Base-by-base conservation (phyloP, 176 grass and related monocot genomes). In the Pontederia crassipes region DNA sequence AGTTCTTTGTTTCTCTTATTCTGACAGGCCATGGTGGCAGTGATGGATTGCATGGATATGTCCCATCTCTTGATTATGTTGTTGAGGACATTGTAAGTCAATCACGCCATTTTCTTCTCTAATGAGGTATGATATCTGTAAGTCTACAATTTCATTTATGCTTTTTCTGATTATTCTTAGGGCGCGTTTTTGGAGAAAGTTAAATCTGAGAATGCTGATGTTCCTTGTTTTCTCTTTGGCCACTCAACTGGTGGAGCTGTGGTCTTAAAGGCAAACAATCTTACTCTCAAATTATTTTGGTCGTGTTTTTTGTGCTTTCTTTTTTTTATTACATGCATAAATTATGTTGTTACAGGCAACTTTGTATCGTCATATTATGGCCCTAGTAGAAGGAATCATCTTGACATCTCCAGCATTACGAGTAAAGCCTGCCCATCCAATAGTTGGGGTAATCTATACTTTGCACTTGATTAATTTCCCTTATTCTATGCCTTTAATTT, bases 41-140 rank as follows among this genome's bases (percentile, higher is more conserved):
- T 52, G 93, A 98, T 72, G 93, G 93, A 66, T 69, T 98, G 49
- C 93, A 98, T 69, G 93, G 93, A 62, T 98, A 98, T 68, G 93
- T 98, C 18, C 93, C 93, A 75, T 92, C 87, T 61, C 61, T 98
- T 28, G 79, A 98, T 80, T 88, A 89, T 74, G 84, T 98, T 32
- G 63, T 98, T 5, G 79, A 98, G 70, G 93, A 98, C 67, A 92
- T 81, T 18, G 93, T 98, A 80, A 78, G 67, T 66, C 13, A 28
- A 73, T 49, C 58, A 50, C 51, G 59, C 8, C 66, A 29, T 58
- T 67, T 55, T 17, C 60, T 24, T 11, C 16, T 71, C 14, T 24
- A 24, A 24, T 24, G 20, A 24, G 20, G 20, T 35, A 3, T 50
- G 15, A 10, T 50, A 2, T 59, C n/a, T 56, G 8, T 9, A 11